Conservation (phyloP, 352 stramenopile genomes). For the Phytophthora constricta region DNA sequence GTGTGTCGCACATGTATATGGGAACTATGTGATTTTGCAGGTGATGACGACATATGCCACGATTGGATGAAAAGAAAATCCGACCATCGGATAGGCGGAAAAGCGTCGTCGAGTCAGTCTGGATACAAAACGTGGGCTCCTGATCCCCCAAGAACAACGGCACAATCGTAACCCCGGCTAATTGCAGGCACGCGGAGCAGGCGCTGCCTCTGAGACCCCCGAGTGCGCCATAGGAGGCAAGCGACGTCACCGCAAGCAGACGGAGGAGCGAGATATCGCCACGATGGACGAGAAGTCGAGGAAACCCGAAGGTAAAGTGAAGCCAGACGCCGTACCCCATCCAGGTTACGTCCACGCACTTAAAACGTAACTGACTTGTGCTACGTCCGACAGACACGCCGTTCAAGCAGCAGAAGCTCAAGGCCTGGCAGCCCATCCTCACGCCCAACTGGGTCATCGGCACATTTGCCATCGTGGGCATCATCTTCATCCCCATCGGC, state of each 20-base stretch:
- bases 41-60: too few relatives aligned
- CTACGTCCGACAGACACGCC: constrained; percentile 86
- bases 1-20: background rate
- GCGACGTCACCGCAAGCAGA: constrained; percentile 32
- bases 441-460: constrained; percentile 96
- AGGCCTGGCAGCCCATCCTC: constrained; percentile 97
- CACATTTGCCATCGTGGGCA: constrained; percentile 93
- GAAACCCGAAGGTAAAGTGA: constrained; percentile 75
- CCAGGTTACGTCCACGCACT: too few relatives aligned
- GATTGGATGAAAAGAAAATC: too few relatives aligned
- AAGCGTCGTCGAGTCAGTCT: constrained; percentile 4
- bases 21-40: too few relatives aligned
- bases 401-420: constrained; percentile 92
- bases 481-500: constrained; percentile 96
- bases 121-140: too few relatives aligned
- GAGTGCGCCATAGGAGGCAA: constrained; percentile 29
- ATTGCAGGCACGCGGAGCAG: constrained; percentile 20
- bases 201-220: constrained; percentile 1
- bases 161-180: constrained; percentile 30
- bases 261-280: constrained; percentile 26
- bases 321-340: background rate
- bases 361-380: too few relatives aligned
- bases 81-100: too few relatives aligned
- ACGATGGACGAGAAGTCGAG: constrained; percentile 88
- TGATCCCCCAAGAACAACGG: constrained; percentile 1